Evolutionary conservation across 2,329 filamentous ascomycete species (phyloP).

Genomic region (Cladosporium sphaerospermum): DNA sequence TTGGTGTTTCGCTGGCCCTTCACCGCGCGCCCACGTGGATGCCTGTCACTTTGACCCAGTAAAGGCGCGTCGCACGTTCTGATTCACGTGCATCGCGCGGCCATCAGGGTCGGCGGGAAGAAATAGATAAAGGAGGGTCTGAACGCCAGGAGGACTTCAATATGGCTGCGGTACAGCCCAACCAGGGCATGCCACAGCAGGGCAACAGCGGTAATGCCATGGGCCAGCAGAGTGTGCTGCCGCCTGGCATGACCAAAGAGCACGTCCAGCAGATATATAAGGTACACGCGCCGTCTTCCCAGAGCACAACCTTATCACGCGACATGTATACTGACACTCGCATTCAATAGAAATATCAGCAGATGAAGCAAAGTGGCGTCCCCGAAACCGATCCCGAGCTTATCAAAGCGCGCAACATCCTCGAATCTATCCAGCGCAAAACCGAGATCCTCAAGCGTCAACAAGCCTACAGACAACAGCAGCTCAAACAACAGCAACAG

Average conservation of each 20-base stretch:
- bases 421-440: slow-evolving; percentile 59
- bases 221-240: slow-evolving; percentile 36
- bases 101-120: background rate
- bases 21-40: slow-evolving; percentile 2
- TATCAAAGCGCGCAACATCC: slow-evolving; percentile 71
- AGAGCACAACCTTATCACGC: too few relatives aligned
- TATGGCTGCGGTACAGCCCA: slow-evolving; percentile 17
- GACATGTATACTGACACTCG: slow-evolving; percentile 11
- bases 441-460: slow-evolving; percentile 44
- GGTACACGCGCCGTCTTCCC: slow-evolving; percentile 37
- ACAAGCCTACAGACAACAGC: slow-evolving; percentile 35
- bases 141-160: background rate
- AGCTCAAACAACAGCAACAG: slow-evolving; percentile 42
- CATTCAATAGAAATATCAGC: slow-evolving; percentile 67
- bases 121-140: background rate
- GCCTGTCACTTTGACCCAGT: background rate
- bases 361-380: slow-evolving; percentile 81
- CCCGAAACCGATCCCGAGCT: slow-evolving; percentile 79
- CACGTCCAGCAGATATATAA: slow-evolving; percentile 68
- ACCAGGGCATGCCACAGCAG: slow-evolving; percentile 15
- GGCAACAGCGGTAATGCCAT: slow-evolving; percentile 37
- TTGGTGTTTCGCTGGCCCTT: background rate
- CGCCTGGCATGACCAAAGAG: slow-evolving; percentile 65
- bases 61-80: slow-evolving; percentile 4
- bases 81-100: background rate